These are phyloP conservation scores for Thielaviopsis ethacetica DNA, from an alignment of 2,329 filamentous ascomycete species.

Conservation along the genomic window DNA sequence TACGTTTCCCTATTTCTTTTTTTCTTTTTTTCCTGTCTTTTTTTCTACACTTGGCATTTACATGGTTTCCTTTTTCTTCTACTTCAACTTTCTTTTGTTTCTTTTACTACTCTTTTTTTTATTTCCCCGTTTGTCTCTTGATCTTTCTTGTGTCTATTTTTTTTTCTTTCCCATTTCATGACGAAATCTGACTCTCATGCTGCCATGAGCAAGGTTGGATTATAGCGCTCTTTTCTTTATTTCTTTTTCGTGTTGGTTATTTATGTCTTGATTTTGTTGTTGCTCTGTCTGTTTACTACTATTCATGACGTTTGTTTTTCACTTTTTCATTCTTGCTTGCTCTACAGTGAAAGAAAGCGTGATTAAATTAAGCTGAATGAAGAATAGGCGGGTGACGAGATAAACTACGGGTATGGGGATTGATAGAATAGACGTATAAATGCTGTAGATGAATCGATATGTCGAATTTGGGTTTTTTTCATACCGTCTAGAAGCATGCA, in stretches of 20 bases:
- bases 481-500: background rate
- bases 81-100: background rate
- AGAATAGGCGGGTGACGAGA: background rate
- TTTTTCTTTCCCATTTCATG: background rate
- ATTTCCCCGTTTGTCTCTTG: background rate
- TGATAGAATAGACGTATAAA: background rate
- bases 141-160: background rate
- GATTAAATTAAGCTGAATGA: background rate
- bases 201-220: conserved; percentile 1
- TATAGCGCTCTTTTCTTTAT: background rate
- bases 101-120: background rate
- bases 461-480: background rate
- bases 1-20: background rate
- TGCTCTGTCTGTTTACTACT: background rate
- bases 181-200: background rate
- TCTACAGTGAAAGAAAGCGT: background rate
- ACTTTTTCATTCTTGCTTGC: background rate
- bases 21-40: conserved; percentile 3
- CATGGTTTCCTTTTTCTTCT: conserved; percentile 5
- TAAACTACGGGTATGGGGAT: background rate
- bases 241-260: background rate
- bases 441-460: background rate
- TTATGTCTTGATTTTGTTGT: background rate
- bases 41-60: conserved; percentile 12
- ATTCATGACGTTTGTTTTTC: conserved; percentile 14